Evolutionary conservation across 495 filamentous ascomycete species (phyloP).

Genomic region (Cudoniella acicularis): DNA sequence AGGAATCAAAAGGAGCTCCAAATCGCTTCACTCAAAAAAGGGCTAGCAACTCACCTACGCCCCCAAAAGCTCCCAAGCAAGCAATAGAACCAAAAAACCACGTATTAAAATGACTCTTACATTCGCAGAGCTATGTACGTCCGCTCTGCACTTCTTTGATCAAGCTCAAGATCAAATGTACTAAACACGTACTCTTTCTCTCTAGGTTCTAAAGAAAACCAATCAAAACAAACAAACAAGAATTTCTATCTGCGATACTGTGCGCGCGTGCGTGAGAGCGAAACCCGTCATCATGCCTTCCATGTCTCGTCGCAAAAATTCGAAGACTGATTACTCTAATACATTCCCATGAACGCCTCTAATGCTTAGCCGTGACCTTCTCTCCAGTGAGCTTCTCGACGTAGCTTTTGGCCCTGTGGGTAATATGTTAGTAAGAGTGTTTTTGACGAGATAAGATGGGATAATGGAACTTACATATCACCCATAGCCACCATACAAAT

Average conservation of each 20-base stretch:
- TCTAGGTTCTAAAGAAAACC: neutral
- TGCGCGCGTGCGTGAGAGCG: too few species aligned
- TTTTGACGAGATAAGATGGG: slow-evolving; percentile 1
- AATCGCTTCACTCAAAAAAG: too few species aligned
- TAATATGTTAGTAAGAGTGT: neutral
- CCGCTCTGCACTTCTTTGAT: too few species aligned
- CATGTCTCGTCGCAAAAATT: too few species aligned
- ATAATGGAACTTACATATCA: slow-evolving; percentile 75
- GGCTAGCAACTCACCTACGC: too few species aligned
- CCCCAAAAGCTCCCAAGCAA: too few species aligned
- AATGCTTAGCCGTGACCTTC: slow-evolving; percentile 94
- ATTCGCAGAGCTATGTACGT: too few species aligned
- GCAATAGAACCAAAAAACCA: too few species aligned
- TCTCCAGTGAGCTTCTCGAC: slow-evolving; percentile 97
- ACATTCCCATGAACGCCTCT: slow-evolving; percentile 31
- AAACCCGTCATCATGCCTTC: neutral
- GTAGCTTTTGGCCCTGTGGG: slow-evolving; percentile 84
- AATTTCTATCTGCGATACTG: neutral
- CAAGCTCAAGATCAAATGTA: too few species aligned
- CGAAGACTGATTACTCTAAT: neutral
- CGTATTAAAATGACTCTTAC: too few species aligned
- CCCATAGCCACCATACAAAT: slow-evolving; percentile 99
- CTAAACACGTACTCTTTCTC: too few species aligned
- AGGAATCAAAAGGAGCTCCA: too few species aligned
- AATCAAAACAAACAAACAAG: neutral